phyloP scores from a whole-genome alignment of 2,329 filamentous ascomycete genomes.

The Neospermospora avenae region DNA sequence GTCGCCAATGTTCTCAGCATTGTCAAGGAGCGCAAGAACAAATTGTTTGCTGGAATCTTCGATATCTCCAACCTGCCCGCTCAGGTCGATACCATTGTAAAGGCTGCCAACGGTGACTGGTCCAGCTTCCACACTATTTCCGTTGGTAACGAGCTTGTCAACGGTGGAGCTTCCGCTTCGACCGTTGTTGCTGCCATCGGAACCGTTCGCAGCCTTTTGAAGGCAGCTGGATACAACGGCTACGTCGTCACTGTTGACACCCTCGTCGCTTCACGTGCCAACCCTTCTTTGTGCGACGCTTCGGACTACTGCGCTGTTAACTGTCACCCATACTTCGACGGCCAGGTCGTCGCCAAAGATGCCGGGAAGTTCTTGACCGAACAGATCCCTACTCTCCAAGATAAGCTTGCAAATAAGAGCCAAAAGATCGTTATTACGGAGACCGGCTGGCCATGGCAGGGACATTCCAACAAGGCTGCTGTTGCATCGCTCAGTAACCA shows the following conservation, averaged over 20 bases:
- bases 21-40: constrained; percentile 61
- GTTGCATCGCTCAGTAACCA: constrained; percentile 68
- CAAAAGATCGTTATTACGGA: constrained; percentile 75
- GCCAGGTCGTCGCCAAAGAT: constrained; percentile 52
- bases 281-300: constrained; percentile 66
- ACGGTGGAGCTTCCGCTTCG: constrained; percentile 52
- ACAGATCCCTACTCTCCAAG: constrained; percentile 47
- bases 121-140: constrained; percentile 65
- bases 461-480: constrained; percentile 62
- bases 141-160: constrained; percentile 80
- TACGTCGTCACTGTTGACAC: constrained; percentile 80
- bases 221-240: constrained; percentile 63
- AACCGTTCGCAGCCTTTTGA: constrained; percentile 55
- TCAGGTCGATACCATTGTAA: constrained; percentile 60
- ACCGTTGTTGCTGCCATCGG: constrained; percentile 57
- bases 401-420: constrained; percentile 39
- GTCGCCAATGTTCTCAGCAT: constrained; percentile 59
- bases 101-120: constrained; percentile 63
- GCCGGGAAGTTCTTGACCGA: constrained; percentile 66
- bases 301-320: constrained; percentile 82
- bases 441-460: constrained; percentile 77
- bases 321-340: constrained; percentile 80
- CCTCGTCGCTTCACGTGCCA: constrained; percentile 61
- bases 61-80: constrained; percentile 53
- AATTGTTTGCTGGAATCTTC: constrained; percentile 73